These are phyloP conservation scores for Trichoderma arundinaceum DNA, from an alignment of 2,329 filamentous ascomycete species.

Conservation along the genomic window DNA sequence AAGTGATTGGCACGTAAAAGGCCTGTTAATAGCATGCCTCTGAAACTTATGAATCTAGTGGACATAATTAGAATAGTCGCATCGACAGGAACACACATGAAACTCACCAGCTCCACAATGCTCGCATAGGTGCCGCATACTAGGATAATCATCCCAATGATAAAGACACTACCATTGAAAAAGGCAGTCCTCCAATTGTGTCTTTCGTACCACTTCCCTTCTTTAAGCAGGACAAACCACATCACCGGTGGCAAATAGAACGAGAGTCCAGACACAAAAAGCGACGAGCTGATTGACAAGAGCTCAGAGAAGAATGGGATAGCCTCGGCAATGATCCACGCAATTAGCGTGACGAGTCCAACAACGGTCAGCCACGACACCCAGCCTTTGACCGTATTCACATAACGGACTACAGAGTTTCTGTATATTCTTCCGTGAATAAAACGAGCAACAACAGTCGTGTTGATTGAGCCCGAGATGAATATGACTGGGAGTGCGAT, in stretches of 20 bases:
- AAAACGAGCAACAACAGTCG: constrained; percentile 53
- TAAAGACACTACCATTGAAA: constrained; percentile 38
- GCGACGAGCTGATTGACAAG: constrained; percentile 57
- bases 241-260: constrained; percentile 49
- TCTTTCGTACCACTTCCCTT: constrained; percentile 38
- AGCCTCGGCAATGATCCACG: constrained; percentile 72
- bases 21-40: background rate
- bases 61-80: background rate
- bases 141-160: constrained; percentile 38
- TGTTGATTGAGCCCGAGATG: constrained; percentile 74
- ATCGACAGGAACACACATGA: background rate
- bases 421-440: constrained; percentile 53
- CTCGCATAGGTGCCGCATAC: constrained; percentile 40
- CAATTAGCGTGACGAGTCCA: constrained; percentile 62
- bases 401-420: constrained; percentile 51
- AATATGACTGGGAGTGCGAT: constrained; percentile 75
- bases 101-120: constrained; percentile 39
- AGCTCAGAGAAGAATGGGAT: constrained; percentile 75
- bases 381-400: constrained; percentile 57
- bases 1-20: constrained; percentile 19
- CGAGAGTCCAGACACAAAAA: constrained; percentile 52
- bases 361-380: constrained; percentile 64
- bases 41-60: constrained; percentile 16
- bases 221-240: constrained; percentile 47
- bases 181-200: constrained; percentile 37